Evolutionary conservation across 2,329 filamentous ascomycete genomes (phyloP).

Genomic region (Colletotrichum destructivum): DNA sequence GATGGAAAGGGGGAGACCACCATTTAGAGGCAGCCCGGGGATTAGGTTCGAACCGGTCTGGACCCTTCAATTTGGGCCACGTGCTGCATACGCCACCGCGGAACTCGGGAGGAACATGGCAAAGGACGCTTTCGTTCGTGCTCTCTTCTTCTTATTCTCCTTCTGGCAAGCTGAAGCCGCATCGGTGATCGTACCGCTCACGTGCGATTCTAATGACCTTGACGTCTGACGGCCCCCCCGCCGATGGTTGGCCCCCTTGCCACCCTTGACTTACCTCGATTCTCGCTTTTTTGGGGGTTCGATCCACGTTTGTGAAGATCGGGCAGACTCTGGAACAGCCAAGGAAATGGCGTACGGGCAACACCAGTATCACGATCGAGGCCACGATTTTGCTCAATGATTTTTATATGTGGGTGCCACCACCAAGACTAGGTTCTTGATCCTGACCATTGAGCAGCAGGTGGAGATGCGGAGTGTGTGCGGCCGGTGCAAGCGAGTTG

Average conservation of each 20-base stretch:
- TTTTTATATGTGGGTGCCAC: too few relatives aligned
- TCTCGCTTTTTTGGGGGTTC: too few relatives aligned
- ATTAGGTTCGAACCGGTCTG: slow-evolving; percentile 8
- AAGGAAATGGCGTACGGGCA: too few relatives aligned
- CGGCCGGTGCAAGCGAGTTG: too few relatives aligned
- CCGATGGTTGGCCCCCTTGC: not conserved
- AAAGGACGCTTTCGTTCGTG: too few relatives aligned
- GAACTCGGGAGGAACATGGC: slow-evolving; percentile 1
- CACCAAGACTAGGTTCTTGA: too few relatives aligned
- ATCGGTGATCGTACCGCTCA: not conserved
- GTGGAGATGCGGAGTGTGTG: too few relatives aligned
- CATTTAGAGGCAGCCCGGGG: not conserved
- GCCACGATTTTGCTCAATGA: too few relatives aligned
- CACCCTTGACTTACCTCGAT: not conserved
- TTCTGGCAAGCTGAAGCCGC: not conserved
- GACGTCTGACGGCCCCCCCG: not conserved
- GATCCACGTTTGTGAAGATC: too few relatives aligned
- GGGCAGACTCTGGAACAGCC: too few relatives aligned
- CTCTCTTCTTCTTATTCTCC: not conserved
- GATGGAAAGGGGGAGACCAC: not conserved
- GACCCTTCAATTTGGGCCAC: slow-evolving; percentile 23
- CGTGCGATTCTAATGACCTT: not conserved
- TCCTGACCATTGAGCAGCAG: too few relatives aligned
- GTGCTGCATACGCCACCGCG: slow-evolving; percentile 14
- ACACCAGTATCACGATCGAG: too few relatives aligned